These are phyloP conservation scores for Jackrogersella multiformis DNA, from an alignment of 495 filamentous ascomycete genomes.

Conservation along the genomic window DNA sequence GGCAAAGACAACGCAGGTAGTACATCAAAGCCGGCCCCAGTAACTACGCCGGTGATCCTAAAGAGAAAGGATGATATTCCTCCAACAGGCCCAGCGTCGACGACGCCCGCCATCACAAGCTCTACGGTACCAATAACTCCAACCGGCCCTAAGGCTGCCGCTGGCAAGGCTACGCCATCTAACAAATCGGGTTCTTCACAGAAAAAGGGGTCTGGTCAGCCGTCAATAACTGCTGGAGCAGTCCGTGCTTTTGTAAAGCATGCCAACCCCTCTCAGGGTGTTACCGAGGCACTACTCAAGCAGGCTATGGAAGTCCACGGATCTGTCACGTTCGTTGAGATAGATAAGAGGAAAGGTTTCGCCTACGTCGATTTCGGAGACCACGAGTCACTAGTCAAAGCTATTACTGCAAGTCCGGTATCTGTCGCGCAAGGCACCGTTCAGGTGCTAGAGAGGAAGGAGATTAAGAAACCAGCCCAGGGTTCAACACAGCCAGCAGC, in stretches of 20 bases:
- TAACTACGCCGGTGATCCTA: constrained; percentile 42
- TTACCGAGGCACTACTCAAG: constrained; percentile 80
- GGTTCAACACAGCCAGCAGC: constrained; percentile 19
- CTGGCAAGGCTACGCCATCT: constrained; percentile 36
- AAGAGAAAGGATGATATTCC: constrained; percentile 43
- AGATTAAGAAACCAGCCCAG: constrained; percentile 49
- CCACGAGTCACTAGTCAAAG: constrained; percentile 73
- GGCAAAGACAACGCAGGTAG: constrained; percentile 40
- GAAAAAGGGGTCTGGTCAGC: constrained; percentile 38
- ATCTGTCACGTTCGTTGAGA: constrained; percentile 77
- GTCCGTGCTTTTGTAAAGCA: constrained; percentile 93
- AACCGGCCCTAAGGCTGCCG: constrained; percentile 48
- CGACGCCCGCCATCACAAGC: constrained; percentile 42
- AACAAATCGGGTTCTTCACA: constrained; percentile 33
- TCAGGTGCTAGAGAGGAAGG: constrained; percentile 84
- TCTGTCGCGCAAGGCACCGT: constrained; percentile 84
- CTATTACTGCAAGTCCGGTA: constrained; percentile 82
- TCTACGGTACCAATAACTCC: constrained; percentile 44
- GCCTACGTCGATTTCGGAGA: constrained; percentile 88
- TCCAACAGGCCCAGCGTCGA: constrained; percentile 32
- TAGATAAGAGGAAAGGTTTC: constrained; percentile 92
- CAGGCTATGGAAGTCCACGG: constrained; percentile 77
- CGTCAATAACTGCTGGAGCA: constrained; percentile 61
- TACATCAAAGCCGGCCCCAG: constrained; percentile 33
- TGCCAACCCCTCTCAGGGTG: constrained; percentile 88